Conservation (phyloP, 108 stramenopile genomes). For the Craspedostauros australis region DNA sequence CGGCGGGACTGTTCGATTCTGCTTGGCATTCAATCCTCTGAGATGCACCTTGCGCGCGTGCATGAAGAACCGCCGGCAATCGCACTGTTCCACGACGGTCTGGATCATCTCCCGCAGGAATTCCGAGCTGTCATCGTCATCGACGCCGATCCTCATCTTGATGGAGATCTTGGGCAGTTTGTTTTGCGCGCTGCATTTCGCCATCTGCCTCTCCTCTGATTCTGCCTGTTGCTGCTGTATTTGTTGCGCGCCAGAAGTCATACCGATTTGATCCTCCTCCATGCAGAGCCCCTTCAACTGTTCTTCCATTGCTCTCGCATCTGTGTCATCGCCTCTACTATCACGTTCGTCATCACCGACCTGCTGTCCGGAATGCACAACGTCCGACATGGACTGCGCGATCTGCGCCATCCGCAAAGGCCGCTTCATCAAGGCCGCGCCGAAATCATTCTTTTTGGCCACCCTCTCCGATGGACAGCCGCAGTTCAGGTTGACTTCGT, state of each 20-base stretch:
- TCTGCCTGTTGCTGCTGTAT: background rate
- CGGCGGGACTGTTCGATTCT: slow-evolving; percentile 60
- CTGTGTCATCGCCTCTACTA: no score
- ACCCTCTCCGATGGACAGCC: slow-evolving; percentile 57
- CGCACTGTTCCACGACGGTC: slow-evolving; percentile 11
- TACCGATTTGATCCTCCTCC: no score
- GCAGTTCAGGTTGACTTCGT: slow-evolving; percentile 58
- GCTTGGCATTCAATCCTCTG: slow-evolving; percentile 34
- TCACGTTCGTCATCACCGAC: no score
- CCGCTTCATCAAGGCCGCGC: slow-evolving; percentile 30
- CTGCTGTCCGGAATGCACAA: no score
- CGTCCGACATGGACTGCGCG: no score
- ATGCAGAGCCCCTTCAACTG: no score
- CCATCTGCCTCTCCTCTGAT: no score
- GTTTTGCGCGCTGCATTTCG: no score
- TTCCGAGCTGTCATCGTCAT: slow-evolving; percentile 43
- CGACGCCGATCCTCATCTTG: slow-evolving; percentile 60
- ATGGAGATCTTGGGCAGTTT: slow-evolving; percentile 37
- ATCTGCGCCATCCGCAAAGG: background rate
- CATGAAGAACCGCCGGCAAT: slow-evolving; percentile 43
- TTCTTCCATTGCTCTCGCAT: no score
- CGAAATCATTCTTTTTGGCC: slow-evolving; percentile 28
- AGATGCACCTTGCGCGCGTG: slow-evolving; percentile 53
- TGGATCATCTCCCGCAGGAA: slow-evolving; percentile 30
- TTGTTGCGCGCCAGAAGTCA: no score